A percentile compares a stretch with the other conserved stretches of the same genome.
Evolutionary conservation across 2,329 filamentous ascomycete species (phyloP).

Genomic region (Tetracladium maxilliforme): DNA sequence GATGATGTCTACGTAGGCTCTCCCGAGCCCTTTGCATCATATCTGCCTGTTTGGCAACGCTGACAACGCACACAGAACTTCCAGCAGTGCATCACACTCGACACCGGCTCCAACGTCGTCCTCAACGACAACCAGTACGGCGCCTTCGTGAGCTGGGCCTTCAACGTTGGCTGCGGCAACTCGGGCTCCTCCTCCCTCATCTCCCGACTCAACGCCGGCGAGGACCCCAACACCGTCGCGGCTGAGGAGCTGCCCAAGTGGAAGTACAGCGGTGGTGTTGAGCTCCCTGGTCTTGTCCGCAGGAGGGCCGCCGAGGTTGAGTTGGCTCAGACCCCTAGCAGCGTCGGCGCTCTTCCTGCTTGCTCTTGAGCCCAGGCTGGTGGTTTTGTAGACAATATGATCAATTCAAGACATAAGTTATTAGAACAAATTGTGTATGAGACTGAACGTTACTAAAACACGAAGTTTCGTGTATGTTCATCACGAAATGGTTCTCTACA

Average conservation of each 20-base stretch:
- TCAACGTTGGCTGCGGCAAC: constrained; percentile 31
- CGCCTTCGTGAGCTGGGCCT: constrained; percentile 33
- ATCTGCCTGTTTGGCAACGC: background rate
- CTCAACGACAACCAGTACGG: constrained; percentile 36
- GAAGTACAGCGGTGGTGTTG: constrained; percentile 23
- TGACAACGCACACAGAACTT: constrained; percentile 7
- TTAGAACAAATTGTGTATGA: no score
- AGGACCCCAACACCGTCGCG: constrained; percentile 23
- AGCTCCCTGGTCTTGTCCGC: constrained; percentile 22
- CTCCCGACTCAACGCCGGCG: constrained; percentile 25
- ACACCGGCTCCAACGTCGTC: constrained; percentile 16
- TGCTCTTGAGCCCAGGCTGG: no score
- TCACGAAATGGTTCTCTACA: no score
- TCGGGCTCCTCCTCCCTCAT: constrained; percentile 23
- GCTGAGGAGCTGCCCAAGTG: constrained; percentile 30
- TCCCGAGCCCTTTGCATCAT: no score
- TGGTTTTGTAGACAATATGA: no score
- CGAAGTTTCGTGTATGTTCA: no score
- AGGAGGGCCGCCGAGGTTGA: constrained; percentile 28
- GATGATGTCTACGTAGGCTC: constrained; percentile 20
- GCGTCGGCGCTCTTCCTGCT: no score
- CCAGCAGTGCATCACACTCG: constrained; percentile 22
- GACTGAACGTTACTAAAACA: no score
- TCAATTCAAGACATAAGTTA: no score
- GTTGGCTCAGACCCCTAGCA: constrained; percentile 18